Conservation (phyloP, 495 filamentous ascomycete genomes). For the Xylaria castorea region DNA sequence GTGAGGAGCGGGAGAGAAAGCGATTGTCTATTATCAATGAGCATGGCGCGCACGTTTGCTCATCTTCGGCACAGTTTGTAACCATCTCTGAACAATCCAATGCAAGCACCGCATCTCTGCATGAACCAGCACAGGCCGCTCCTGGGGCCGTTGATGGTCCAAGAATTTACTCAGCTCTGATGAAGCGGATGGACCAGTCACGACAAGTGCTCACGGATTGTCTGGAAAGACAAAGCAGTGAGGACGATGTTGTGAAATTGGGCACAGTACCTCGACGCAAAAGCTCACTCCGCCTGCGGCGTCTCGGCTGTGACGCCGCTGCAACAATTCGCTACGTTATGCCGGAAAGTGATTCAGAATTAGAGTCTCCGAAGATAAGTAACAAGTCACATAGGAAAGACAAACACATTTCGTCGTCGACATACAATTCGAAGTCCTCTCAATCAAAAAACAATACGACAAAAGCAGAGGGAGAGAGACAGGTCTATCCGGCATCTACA, state of each 20-base stretch:
- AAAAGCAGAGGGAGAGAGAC: background rate
- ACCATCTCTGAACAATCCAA: conserved; percentile 21
- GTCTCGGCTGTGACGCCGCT: conserved; percentile 23
- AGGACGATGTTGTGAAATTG: conserved; percentile 36
- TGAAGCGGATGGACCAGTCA: conserved; percentile 53
- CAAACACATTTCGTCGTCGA: background rate
- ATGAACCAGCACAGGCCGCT: conserved; percentile 17
- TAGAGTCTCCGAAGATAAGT: conserved; percentile 19
- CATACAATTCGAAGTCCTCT: background rate
- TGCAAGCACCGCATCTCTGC: conserved; percentile 16
- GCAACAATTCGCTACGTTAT: conserved; percentile 47
- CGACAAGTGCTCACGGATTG: conserved; percentile 38
- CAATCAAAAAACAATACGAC: background rate
- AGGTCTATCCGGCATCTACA: conserved; percentile 13
- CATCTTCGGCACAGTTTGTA: conserved; percentile 41
- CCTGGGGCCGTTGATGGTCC: conserved; percentile 61
- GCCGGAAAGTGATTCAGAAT: conserved; percentile 30
- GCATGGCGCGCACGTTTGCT: conserved; percentile 56
- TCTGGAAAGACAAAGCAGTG: conserved; percentile 39
- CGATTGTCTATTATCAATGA: conserved; percentile 73
- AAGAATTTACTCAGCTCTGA: conserved; percentile 75
- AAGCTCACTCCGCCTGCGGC: conserved; percentile 31
- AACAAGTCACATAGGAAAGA: conserved; percentile 11
- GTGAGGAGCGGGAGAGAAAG: conserved; percentile 58
- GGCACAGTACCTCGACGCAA: conserved; percentile 44